phyloP scores from a whole-genome alignment of 352 stramenopile species.

The Globisporangium takayamanum region DNA sequence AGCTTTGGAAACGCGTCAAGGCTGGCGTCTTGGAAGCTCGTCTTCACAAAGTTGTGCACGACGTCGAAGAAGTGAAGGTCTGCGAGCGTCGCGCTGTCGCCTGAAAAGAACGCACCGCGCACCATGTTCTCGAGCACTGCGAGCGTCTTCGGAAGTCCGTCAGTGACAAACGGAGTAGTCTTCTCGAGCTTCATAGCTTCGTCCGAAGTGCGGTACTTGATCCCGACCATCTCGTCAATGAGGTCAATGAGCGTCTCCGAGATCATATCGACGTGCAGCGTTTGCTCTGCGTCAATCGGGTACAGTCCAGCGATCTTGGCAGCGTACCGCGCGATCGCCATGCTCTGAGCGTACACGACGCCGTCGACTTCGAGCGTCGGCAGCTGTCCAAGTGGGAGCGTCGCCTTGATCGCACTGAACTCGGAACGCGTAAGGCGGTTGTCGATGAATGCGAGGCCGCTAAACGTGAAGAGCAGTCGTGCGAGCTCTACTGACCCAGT shows the following conservation, averaged over 20 bases:
- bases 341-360: constrained; percentile 14
- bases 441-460: constrained; percentile 21
- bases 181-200: constrained; percentile 30
- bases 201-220: constrained; percentile 11
- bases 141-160: constrained; percentile 25
- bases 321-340: constrained; percentile 29
- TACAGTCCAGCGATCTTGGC: constrained; percentile 19
- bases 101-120: constrained; percentile 31
- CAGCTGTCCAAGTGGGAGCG: constrained; percentile 22
- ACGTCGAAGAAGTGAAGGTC: constrained; percentile 45
- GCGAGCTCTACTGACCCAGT: not conserved
- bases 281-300: constrained; percentile 7
- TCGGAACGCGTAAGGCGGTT: constrained; percentile 12
- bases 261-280: constrained; percentile 16
- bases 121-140: constrained; percentile 23
- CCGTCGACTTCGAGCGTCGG: constrained; percentile 25
- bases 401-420: constrained; percentile 15
- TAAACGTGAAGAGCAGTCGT: not conserved
- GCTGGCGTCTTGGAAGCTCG: constrained; percentile 17
- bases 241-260: constrained; percentile 11
- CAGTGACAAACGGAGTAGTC: constrained; percentile 22
- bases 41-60: constrained; percentile 24
- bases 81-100: constrained; percentile 23
- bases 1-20: constrained; percentile 36
- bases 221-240: not conserved